Evolutionary conservation across 306 rosid genomes (phyloP).

Genomic region (Mucuna pruriens): DNA sequence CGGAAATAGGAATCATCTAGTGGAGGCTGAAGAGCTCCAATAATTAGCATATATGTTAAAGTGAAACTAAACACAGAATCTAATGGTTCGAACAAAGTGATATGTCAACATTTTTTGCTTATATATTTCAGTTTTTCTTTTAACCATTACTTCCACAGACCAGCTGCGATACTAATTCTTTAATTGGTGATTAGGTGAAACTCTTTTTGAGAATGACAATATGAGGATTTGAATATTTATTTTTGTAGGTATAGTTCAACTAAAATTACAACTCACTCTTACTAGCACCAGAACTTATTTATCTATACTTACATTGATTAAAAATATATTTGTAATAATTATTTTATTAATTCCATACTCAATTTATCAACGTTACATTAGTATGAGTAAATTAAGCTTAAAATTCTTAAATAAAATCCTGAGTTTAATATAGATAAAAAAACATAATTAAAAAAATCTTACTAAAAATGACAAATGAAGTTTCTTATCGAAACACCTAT

Average conservation of each 20-base stretch:
- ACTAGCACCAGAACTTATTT: neutral
- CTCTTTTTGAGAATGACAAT: neutral
- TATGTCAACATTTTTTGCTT: slow-evolving; percentile 22
- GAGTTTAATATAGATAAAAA: too few relatives aligned
- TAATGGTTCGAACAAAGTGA: slow-evolving; percentile 3
- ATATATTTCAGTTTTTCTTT: neutral
- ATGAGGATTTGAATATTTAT: neutral
- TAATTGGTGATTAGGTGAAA: neutral
- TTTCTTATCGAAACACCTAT: too few relatives aligned
- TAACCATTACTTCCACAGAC: neutral
- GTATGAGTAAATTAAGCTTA: too few relatives aligned
- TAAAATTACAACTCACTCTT: neutral
- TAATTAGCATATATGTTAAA: slow-evolving; percentile 10
- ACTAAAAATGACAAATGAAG: too few relatives aligned
- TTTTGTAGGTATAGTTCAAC: neutral
- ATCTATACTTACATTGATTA: neutral
- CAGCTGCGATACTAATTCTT: neutral
- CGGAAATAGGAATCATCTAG: neutral
- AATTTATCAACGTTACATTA: too few relatives aligned
- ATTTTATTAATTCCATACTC: neutral
- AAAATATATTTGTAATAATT: neutral
- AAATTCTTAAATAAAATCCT: too few relatives aligned
- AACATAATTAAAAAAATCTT: too few relatives aligned
- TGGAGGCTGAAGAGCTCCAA: slow-evolving; percentile 32
- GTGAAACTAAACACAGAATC: slow-evolving; percentile 33